Conservation (phyloP, 2,329 filamentous ascomycete species). For the Neocucurbitaria cava region DNA sequence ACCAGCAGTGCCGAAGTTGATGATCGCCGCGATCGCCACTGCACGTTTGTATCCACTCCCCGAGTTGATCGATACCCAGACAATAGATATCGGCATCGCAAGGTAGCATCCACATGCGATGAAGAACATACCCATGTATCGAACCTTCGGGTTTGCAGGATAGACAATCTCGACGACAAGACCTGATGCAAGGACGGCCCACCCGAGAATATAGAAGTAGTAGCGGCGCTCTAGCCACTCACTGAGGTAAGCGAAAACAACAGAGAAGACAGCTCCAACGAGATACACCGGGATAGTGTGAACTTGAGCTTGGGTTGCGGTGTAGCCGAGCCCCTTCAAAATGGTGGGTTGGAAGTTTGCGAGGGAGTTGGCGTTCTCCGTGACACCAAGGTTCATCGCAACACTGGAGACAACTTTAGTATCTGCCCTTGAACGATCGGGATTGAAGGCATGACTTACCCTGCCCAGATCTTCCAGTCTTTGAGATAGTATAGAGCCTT, state of each 20-base stretch:
- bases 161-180: slow-evolving; percentile 59
- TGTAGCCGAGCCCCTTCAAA: slow-evolving; percentile 45
- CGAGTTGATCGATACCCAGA: slow-evolving; percentile 64
- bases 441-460: slow-evolving; percentile 52
- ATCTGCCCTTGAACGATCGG: neutral
- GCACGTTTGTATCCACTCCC: slow-evolving; percentile 36
- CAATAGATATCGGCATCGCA: slow-evolving; percentile 62
- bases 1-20: slow-evolving; percentile 59
- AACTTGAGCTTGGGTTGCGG: slow-evolving; percentile 41
- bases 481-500: slow-evolving; percentile 51
- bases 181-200: slow-evolving; percentile 53
- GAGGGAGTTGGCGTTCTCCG: slow-evolving; percentile 43
- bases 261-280: slow-evolving; percentile 35
- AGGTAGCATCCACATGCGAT: slow-evolving; percentile 63
- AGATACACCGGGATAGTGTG: slow-evolving; percentile 47
- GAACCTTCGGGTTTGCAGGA: slow-evolving; percentile 46
- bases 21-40: slow-evolving; percentile 27
- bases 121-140: slow-evolving; percentile 62
- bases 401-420: slow-evolving; percentile 19
- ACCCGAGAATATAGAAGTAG: slow-evolving; percentile 40
- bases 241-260: slow-evolving; percentile 37
- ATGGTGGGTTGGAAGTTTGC: slow-evolving; percentile 46
- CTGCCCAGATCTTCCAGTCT: slow-evolving; percentile 65
- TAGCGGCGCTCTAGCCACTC: slow-evolving; percentile 38
- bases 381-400: slow-evolving; percentile 36